A percentile compares a stretch with the other conserved stretches of the same genome.
Conservation (phyloP, 352 stramenopile genomes). For the Globisporangium cederbergense region DNA sequence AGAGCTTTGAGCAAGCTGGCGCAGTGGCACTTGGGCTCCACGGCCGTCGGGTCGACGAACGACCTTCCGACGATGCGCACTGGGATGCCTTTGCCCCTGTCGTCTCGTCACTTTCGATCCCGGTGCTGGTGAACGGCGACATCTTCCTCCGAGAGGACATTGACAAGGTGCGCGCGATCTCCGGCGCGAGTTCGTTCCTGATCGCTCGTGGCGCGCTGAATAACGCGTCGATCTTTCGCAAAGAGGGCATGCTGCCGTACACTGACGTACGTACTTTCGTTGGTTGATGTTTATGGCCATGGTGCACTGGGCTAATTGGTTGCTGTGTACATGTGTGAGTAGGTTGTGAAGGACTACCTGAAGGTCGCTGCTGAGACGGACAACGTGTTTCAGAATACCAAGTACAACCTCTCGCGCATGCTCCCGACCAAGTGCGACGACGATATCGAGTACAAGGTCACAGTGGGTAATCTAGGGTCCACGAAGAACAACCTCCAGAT, state of each 20-base stretch:
- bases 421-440: slow-evolving; percentile 58
- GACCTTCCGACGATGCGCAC: slow-evolving; percentile 60
- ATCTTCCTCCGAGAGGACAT: slow-evolving; percentile 80
- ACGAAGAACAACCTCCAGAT: slow-evolving; percentile 68
- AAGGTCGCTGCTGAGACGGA: slow-evolving; percentile 71
- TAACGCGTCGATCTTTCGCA: slow-evolving; percentile 83
- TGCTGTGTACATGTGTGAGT: background rate
- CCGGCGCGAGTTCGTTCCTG: slow-evolving; percentile 72
- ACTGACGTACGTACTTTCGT: slow-evolving; percentile 37
- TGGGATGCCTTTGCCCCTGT: slow-evolving; percentile 70
- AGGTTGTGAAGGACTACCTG: slow-evolving; percentile 69
- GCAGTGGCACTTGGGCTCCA: slow-evolving; percentile 71
- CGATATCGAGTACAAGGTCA: slow-evolving; percentile 30
- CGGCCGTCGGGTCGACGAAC: slow-evolving; percentile 60
- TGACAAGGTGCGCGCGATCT: slow-evolving; percentile 49
- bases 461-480: slow-evolving; percentile 50
- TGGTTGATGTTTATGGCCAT: background rate
- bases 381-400: slow-evolving; percentile 90
- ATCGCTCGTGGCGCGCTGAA: slow-evolving; percentile 76
- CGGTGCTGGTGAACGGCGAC: slow-evolving; percentile 88
- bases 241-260: slow-evolving; percentile 57
- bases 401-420: slow-evolving; percentile 89
- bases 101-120: slow-evolving; percentile 68
- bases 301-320: background rate
- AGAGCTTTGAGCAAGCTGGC: slow-evolving; percentile 58